A percentile compares a stretch with the other conserved stretches of the same genome.
phyloP scores from a whole-genome alignment of 768 basidiomycete genomes.

The Macrolepiota albuminosa region DNA sequence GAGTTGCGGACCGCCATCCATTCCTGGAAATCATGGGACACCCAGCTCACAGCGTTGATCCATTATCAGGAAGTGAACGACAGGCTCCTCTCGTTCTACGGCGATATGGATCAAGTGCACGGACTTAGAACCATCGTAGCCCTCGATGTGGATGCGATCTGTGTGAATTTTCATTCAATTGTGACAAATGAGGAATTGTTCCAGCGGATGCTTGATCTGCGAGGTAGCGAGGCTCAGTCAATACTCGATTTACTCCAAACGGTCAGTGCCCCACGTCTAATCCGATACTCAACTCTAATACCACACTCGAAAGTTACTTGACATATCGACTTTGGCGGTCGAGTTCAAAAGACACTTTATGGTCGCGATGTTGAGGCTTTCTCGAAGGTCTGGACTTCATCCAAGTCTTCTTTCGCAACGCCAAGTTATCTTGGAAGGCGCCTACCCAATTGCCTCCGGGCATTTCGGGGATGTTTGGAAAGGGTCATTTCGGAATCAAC shows the following conservation, averaged over 20 bases:
- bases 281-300: background rate
- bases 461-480: constrained; percentile 27
- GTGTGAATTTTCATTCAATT: constrained; percentile 2
- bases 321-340: constrained; percentile 4
- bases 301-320: constrained; percentile 3
- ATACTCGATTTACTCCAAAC: constrained; percentile 12
- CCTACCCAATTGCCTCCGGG: constrained; percentile 19
- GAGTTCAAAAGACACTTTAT: constrained; percentile 10
- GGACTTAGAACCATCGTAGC: constrained; percentile 4
- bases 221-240: constrained; percentile 5
- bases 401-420: constrained; percentile 20
- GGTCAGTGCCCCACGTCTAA: background rate
- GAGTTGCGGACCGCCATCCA: background rate
- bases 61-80: background rate
- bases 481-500: constrained; percentile 20
- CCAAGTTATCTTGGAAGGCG: constrained; percentile 7
- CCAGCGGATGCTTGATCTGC: background rate
- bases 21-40: constrained; percentile 6
- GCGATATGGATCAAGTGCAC: background rate
- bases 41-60: background rate
- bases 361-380: constrained; percentile 17
- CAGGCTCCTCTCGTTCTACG: constrained; percentile 4
- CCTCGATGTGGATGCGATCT: constrained; percentile 10
- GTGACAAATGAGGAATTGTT: constrained; percentile 1
- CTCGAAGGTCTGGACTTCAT: constrained; percentile 22